Evolutionary conservation across 495 filamentous ascomycete genomes (phyloP), one percentile per base, ranked within the genome.

Genomic region (Penicillium cosmopolitanum): DNA sequence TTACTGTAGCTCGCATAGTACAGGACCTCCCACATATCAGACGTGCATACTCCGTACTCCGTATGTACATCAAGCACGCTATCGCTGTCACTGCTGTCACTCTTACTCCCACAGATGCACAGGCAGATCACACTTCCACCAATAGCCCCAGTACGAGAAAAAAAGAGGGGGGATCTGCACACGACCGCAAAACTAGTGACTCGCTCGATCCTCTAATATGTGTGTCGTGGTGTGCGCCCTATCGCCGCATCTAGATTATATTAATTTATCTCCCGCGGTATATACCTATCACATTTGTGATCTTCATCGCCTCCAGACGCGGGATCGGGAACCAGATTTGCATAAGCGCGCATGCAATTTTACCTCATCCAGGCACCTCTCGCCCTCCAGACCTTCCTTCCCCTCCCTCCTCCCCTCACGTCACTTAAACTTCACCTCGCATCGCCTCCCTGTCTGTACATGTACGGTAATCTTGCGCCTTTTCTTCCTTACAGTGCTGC

Each of bases 281-380:
- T n/a, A 12, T 40, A 44, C n/a, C 42, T 44, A 44, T 44, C 42
- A 44, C 42, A 19, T 16, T 44, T 16, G 42, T 44, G 42, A 44
- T 40, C 36, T 12, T 40, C 12, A 40, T 40, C 36, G 36, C 15
- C 12, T 4, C 15, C n/a, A 12, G 16, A n/a, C 42, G 8, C 42
- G 42, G 42, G 15, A n/a, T n/a, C 42, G 16, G 16, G 16, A 16
- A 18, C 42, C 15, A 18, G 42, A 44, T 44, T 18, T n/a, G 42
- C 42, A 19, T 44, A 16, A 44, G 42, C 42, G 42, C 42, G 42
- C 16, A 18, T 44, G 28, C 28, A 31, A 31, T 31, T 31, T 31
- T 31, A 31, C 28, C 28, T 31, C 28, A 9, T 31, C 8, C 6
- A 31, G 28, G 28, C 28, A 31, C 28, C 28, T 31, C 28, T 31